Evolutionary conservation across 331 rosid genomes (phyloP), one percentile per base, ranked within the genome.

Genomic region (Rosa hybrid): DNA sequence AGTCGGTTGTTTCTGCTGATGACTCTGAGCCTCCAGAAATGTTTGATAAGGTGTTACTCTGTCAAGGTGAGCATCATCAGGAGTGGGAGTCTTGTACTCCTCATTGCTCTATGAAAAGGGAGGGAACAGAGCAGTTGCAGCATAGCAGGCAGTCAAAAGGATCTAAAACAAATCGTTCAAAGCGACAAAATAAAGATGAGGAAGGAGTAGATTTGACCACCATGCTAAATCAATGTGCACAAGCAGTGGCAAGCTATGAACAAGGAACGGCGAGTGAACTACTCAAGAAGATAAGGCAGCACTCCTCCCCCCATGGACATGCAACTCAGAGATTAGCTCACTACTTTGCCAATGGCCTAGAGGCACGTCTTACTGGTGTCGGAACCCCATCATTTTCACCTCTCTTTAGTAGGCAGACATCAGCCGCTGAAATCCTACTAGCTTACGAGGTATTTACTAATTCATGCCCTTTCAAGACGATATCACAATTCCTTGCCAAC

Each of bases 31-130:
- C 92, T 74, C 57, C 83, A 23, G 99, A 90, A 62, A 78, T 91
- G 49, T 89, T 89, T 67, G 97, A 95, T 77, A 85, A 84, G 79
- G 90, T 92, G 4, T 78, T 95, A 20, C 89, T 83, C 17, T 88
- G 17, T 83, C 86, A 57, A 9, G 78, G 83, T 27, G 74, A 77
- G 59, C 67, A 41, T 63, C 14, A 49, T 64, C 56, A 50, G n/a
- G 84, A 80, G 1, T 18, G 90, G 21, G 72, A 7, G 4, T 68
- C 79, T 1, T 45, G 81, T 50, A 45, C 54, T 56, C 63, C 64
- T 16, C 70, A 9, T 49, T 75, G 68, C 65, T 54, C 85, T 39
- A 78, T 82, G 68, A 75, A 82, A 6, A 81, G 6, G 67, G 84
- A 64, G 34, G 79, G 2, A 53, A 74, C 54, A 30, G 80, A 54